Base-by-base conservation (phyloP, 805 yeast species). In the Starmera pachycereana region DNA sequence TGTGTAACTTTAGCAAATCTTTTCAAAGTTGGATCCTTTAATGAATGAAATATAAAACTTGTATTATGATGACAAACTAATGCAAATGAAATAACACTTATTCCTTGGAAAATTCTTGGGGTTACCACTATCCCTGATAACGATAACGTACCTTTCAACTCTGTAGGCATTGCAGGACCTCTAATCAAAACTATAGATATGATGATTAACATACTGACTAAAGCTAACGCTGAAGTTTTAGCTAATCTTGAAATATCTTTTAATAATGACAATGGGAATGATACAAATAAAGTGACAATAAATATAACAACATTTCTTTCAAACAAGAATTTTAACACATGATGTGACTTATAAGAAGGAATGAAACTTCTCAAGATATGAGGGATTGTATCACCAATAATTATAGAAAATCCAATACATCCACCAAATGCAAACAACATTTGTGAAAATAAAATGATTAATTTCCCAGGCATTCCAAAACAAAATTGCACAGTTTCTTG, bases 31-130 rank as follows among this genome's bases (percentile, higher is more conserved):
- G 95, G 90, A 16, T 73, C 74, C 47, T 72, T 73, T 53, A 90
- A 70, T 0, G 96, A 86, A 54, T 85, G 86, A 63, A 80, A 89
- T 35, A 89, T 90, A 53, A 89, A 82, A 27, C 90, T 76, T 0
- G 97, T 87, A 57, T 89, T 89, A 58, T 89, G 97, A 55, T 89
- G 97, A 55, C 97, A 89, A 4, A 89, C 97, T 48, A 90, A 71
- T 2, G 97, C 97, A 64, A 89, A 89, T 1, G 96, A 87, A 29
- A 89, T 86, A 37, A 89, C 95, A n/a, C 92, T 81, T 25, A 89
- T 77, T 3, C 96, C 96, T 59, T 89, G 95, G 56, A 89, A 86
- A 4, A 89, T 63, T 33, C 78, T 76, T 11, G 69, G 58, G 46
- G 80, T 80, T 37, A 86, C 54, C 5, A 85, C 63, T 63, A 74